These are phyloP conservation scores for Berberis vulgaris DNA, from an alignment of 164 flowering plant genomes.

Conservation along the genomic window DNA sequence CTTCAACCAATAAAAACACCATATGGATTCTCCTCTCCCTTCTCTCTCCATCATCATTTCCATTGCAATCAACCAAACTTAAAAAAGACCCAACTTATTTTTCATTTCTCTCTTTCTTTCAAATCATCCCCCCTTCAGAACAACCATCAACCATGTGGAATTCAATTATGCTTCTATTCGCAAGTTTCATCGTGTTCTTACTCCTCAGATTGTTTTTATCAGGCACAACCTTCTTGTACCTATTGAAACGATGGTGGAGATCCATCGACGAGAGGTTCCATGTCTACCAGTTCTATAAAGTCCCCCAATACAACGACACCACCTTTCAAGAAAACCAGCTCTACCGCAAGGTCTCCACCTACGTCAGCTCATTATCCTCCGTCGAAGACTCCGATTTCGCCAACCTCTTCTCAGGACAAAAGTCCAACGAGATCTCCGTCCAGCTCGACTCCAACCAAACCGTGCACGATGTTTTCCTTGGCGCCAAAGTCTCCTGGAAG, in stretches of 20 bases:
- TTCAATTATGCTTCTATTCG: neutral
- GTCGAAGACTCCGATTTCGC: conserved; percentile 61
- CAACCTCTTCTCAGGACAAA: conserved; percentile 51
- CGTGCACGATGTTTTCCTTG: conserved; percentile 50
- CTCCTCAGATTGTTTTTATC: neutral
- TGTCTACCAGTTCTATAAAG: conserved; percentile 43
- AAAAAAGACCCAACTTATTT: too few relatives aligned
- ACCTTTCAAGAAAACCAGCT: conserved; percentile 53
- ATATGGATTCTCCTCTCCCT: too few relatives aligned
- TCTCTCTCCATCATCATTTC: too few relatives aligned
- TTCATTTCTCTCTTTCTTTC: too few relatives aligned
- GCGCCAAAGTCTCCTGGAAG: conserved; percentile 47
- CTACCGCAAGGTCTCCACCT: conserved; percentile 34
- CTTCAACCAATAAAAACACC: too few relatives aligned
- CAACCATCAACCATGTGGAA: neutral
- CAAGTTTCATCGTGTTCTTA: neutral
- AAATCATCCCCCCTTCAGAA: too few relatives aligned
- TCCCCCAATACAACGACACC: conserved; percentile 46
- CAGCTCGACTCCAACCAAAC: conserved; percentile 40
- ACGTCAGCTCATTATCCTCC: conserved; percentile 48
- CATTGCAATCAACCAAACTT: too few relatives aligned
- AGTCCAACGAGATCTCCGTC: conserved; percentile 44
- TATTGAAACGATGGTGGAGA: conserved; percentile 21
- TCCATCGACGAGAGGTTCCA: conserved; percentile 32
- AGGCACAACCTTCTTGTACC: neutral